Percentiles rank a stretch among this genome's conserved stretches.
phyloP scores from a whole-genome alignment of 2,329 filamentous ascomycete species.

The Diaporthe sp. region DNA sequence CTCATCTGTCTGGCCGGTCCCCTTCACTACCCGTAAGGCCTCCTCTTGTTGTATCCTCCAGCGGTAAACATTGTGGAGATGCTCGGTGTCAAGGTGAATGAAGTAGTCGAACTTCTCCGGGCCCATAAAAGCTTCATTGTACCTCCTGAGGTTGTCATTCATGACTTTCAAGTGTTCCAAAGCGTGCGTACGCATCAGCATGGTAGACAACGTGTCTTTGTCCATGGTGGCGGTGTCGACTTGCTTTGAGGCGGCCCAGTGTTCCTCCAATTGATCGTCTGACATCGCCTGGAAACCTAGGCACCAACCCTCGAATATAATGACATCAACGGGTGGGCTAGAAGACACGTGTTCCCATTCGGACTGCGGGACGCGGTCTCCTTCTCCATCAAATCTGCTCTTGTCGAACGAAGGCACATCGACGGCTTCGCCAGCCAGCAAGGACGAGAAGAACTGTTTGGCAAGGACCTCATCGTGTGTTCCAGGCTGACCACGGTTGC shows the following conservation, averaged over 20 bases:
- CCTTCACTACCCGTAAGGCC: background rate
- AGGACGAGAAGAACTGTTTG: background rate
- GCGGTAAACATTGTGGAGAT: slow-evolving; percentile 11
- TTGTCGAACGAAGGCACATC: slow-evolving; percentile 13
- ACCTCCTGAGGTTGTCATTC: slow-evolving; percentile 14
- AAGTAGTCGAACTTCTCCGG: background rate
- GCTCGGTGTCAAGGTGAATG: background rate
- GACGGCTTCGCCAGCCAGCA: slow-evolving; percentile 16
- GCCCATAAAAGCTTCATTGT: slow-evolving; percentile 7
- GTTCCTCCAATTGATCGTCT: slow-evolving; percentile 13
- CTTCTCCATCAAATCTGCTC: slow-evolving; percentile 10
- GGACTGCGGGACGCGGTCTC: slow-evolving; percentile 2
- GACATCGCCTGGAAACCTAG: background rate
- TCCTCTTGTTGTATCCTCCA: slow-evolving; percentile 15
- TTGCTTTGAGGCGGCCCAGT: slow-evolving; percentile 1
- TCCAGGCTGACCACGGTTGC: background rate
- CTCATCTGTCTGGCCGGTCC: background rate
- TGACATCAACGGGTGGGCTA: background rate
- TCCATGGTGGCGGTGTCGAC: slow-evolving; percentile 4
- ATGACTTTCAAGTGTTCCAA: background rate
- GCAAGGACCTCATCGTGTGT: slow-evolving; percentile 3
- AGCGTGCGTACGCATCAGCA: background rate
- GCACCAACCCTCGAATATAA: slow-evolving; percentile 5
- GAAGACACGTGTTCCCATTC: slow-evolving; percentile 1
- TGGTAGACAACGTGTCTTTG: slow-evolving; percentile 9